Evolutionary conservation across 2,329 filamentous ascomycete genomes (phyloP), one percentile per base, ranked within the genome.

Genomic region (Penicillium griseofulvum): DNA sequence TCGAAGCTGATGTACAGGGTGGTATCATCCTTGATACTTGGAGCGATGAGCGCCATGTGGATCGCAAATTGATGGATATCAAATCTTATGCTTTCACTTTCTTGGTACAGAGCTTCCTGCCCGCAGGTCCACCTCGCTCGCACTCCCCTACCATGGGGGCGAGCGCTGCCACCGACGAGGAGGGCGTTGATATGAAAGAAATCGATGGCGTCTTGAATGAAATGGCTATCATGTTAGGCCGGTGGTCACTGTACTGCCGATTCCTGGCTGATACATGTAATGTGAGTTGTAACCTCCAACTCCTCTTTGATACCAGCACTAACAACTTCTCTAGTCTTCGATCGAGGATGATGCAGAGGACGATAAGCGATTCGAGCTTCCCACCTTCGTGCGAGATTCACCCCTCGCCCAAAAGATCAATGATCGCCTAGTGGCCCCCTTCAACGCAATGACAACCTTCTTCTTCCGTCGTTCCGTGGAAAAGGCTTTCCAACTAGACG

Each of bases 81-180:
- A 97, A 95, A 76, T 96, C 92, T 52, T 99, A 99, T 70, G 92
- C 94, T 0, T 99, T 96, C 72, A 96, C 92, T 0, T 99, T 99
- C 69, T 78, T 99, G 42, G 92, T 97, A 0, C 92, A 97, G 74
- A 97, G 92, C 76, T 97, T 96, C 71, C 72, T 96, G 44, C 86
- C 90, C 0, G 80, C 83, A 11, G 84, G 84, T 1, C 86, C 86
- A 2, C 83, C 87, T 2, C 83, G 90, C 42, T 84, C 90, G 36
- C 87, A 82, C 60, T 96, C 92, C 1, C 93, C 93, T 1, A 89
- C 89, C 0, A 81, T 34, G 84, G 84, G 14, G 78, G 79, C 17
- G 1, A 34, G 48, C 75, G 68, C 70, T 28, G 67, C 73, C 2
- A 82, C 88, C 10, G 92, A 97, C 70, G 94, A 99, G 63, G 94